These are phyloP conservation scores for Kodamaea fukazawae DNA, from an alignment of 805 yeast species.

Conservation along the genomic window DNA sequence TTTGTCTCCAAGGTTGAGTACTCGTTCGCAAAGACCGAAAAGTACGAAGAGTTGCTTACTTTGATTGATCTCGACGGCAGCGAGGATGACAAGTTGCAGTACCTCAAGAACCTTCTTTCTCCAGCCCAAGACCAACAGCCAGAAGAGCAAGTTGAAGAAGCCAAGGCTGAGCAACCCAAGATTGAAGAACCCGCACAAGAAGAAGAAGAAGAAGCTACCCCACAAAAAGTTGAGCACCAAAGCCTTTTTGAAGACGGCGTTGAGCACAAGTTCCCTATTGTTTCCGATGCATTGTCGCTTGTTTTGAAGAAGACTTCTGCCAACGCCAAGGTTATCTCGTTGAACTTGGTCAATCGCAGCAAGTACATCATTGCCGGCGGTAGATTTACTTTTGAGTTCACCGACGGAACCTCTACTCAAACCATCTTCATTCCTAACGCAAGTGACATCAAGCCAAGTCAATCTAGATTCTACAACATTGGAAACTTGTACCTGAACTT, in stretches of 20 bases:
- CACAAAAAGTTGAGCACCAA: neutral
- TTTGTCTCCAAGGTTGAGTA: constrained; percentile 18
- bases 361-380: constrained; percentile 24
- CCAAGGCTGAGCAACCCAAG: too few species aligned
- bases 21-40: constrained; percentile 21
- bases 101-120: constrained; percentile 19
- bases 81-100: constrained; percentile 23
- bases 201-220: neutral
- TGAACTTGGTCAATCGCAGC: constrained; percentile 25
- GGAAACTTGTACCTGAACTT: constrained; percentile 17
- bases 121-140: neutral
- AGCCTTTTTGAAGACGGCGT: constrained; percentile 4
- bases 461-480: constrained; percentile 27
- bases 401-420: constrained; percentile 14
- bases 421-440: constrained; percentile 24
- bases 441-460: constrained; percentile 22
- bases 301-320: constrained; percentile 8
- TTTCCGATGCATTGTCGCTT: constrained; percentile 1
- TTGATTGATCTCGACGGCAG: constrained; percentile 11
- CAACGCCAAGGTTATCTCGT: constrained; percentile 20
- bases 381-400: constrained; percentile 27
- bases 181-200: too few species aligned
- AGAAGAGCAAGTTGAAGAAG: neutral
- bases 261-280: constrained; percentile 1
- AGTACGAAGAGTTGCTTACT: constrained; percentile 21